Evolutionary conservation across 2,329 filamentous ascomycete species (phyloP), one percentile per base, ranked within the genome.

Genomic region (Apiospora marii): DNA sequence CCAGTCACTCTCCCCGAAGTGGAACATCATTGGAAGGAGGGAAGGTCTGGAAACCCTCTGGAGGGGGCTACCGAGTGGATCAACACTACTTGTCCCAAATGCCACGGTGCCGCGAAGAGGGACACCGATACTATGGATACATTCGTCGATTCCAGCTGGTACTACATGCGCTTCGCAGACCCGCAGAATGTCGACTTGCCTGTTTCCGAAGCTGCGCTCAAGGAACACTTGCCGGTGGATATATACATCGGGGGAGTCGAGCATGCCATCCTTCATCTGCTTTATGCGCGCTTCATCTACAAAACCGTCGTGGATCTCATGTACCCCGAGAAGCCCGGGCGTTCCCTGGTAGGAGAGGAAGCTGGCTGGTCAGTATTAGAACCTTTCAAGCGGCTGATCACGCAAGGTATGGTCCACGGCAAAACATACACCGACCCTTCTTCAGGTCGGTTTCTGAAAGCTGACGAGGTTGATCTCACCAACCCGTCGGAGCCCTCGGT

Each of bases 51-150:
- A 0, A 97, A 96, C 77, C 93, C 94, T 0, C 85, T 97, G 24
- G 93, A 93, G 75, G 87, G 89, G 27, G 90, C 91, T 1, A 83
- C 90, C 16, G 90, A 92, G 10, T 98, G 94, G 91, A 86, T 94
- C 67, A 90, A 95, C 77, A 93, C 91, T 0, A 81, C 86, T 3
- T 98, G 95, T 79, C 95, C 95, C 6, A 89, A 89, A 76, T 98
- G 95, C 78, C 84, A 88, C 22, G 87, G 88, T 1, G 83, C 90
- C 34, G 95, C 94, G 8, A 92, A 91, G 80, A 89, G 95, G 75
- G 95, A 98, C 75, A 97, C 95, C 0, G 95, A 98, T 80, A 98
- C 95, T 3, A 97, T 98, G 95, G 95, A 98, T 81, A 98, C 95
- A 0, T 98, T 98, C 83, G 95, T 98, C 74, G 95, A 97, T 83